These are phyloP conservation scores for Tulasnella sp. DNA, from an alignment of 768 basidiomycete genomes.

Conservation along the genomic window DNA sequence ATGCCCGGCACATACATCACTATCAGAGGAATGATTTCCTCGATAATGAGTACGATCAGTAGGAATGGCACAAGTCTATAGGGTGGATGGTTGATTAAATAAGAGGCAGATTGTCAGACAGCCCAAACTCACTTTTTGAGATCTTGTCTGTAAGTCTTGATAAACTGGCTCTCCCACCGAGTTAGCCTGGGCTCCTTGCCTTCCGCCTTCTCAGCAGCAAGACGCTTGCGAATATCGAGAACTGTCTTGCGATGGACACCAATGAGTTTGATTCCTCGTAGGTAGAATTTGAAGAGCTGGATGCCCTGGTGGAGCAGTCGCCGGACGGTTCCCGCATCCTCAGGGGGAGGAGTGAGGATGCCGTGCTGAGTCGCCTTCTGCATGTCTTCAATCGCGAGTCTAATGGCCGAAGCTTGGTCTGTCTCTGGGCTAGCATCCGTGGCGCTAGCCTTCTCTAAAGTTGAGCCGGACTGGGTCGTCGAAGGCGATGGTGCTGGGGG, in stretches of 20 bases:
- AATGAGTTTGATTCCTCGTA: slow-evolving; percentile 60
- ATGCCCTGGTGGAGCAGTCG: slow-evolving; percentile 39
- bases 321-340: slow-evolving; percentile 44
- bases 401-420: slow-evolving; percentile 26
- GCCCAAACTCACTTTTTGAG: slow-evolving; percentile 47
- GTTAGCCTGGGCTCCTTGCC: slow-evolving; percentile 42
- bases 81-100: not conserved
- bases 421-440: not conserved
- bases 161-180: slow-evolving; percentile 57
- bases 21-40: slow-evolving; percentile 73
- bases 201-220: slow-evolving; percentile 34
- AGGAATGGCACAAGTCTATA: slow-evolving; percentile 67
- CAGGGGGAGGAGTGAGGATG: slow-evolving; percentile 53
- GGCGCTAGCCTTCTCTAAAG: not conserved
- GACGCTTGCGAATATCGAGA: slow-evolving; percentile 41
- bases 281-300: slow-evolving; percentile 69
- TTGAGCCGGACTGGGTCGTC: not conserved
- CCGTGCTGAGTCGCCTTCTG: slow-evolving; percentile 49
- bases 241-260: slow-evolving; percentile 40
- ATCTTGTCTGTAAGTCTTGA: slow-evolving; percentile 54
- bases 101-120: not conserved
- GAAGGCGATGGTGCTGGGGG: not conserved
- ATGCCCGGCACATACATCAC: slow-evolving; percentile 76
- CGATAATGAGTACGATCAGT: slow-evolving; percentile 57
- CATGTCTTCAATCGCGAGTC: slow-evolving; percentile 41